A percentile compares a stretch with the other conserved stretches of the same genome.
Evolutionary conservation across 768 basidiomycete genomes (phyloP).

Genomic region (Suillus discolor): DNA sequence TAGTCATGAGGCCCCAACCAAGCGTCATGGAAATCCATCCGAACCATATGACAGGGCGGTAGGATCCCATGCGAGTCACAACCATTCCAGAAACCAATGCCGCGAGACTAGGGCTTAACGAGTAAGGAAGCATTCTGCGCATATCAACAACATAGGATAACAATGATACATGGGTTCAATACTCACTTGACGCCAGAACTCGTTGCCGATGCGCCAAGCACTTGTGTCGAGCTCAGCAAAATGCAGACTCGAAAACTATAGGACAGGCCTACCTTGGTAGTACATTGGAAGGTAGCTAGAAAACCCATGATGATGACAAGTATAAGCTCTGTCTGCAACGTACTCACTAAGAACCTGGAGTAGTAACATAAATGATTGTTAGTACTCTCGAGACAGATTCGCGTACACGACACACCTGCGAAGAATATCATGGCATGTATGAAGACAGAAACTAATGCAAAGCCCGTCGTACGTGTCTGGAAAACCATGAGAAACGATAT

Average conservation of each 20-base stretch:
- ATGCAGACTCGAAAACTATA: background rate
- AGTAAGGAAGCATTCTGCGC: slow-evolving; percentile 39
- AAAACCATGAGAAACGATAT: background rate
- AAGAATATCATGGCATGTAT: slow-evolving; percentile 38
- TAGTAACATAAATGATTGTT: background rate
- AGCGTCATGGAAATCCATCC: slow-evolving; percentile 31
- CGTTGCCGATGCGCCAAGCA: slow-evolving; percentile 41
- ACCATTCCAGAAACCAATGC: slow-evolving; percentile 28
- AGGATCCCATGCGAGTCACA: slow-evolving; percentile 28
- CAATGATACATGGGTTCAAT: too few relatives aligned
- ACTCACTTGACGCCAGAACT: slow-evolving; percentile 32
- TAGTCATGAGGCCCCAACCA: slow-evolving; percentile 40
- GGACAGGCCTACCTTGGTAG: slow-evolving; percentile 33
- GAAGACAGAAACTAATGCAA: slow-evolving; percentile 34
- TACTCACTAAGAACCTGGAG: slow-evolving; percentile 29
- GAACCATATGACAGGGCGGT: slow-evolving; percentile 36
- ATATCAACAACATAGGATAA: slow-evolving; percentile 1
- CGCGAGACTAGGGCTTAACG: slow-evolving; percentile 25
- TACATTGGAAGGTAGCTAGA: slow-evolving; percentile 42
- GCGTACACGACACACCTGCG: slow-evolving; percentile 22
- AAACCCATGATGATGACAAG: slow-evolving; percentile 9
- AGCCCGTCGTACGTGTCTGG: slow-evolving; percentile 41
- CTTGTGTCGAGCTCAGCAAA: slow-evolving; percentile 13
- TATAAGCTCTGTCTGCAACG: background rate
- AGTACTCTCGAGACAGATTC: background rate